phyloP scores from a whole-genome alignment of 495 filamentous ascomycete genomes.

The Talaromyces adpressus region DNA sequence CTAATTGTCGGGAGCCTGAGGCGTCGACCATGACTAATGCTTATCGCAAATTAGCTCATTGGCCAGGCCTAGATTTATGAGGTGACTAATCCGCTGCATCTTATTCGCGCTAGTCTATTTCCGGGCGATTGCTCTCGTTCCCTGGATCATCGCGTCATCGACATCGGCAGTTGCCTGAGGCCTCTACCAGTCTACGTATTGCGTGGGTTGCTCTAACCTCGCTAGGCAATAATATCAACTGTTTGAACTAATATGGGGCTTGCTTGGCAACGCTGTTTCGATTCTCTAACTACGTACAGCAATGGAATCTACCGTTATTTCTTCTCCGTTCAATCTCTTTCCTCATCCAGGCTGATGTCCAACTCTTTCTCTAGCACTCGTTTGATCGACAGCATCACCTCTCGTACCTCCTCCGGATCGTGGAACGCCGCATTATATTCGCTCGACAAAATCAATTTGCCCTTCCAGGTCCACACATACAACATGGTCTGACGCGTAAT shows the following conservation, averaged over 20 bases:
- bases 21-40: background rate
- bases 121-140: background rate
- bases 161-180: background rate
- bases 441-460: slow-evolving; percentile 22
- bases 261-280: background rate
- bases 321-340: background rate
- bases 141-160: background rate
- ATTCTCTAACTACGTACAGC: background rate
- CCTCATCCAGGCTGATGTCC: background rate
- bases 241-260: background rate
- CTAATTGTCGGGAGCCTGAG: background rate
- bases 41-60: background rate
- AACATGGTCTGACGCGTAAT: slow-evolving; percentile 17
- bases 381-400: background rate
- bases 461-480: slow-evolving; percentile 30
- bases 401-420: slow-evolving; percentile 17
- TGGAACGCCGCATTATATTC: slow-evolving; percentile 37
- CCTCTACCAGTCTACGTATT: no score
- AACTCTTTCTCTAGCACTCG: background rate
- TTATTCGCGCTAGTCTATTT: background rate
- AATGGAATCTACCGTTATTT: background rate
- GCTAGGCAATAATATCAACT: no score
- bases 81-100: background rate
- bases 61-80: background rate
- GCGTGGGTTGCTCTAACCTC: no score